Evolutionary conservation across 345 rosid species (phyloP).

Genomic region (Balakata baccata): DNA sequence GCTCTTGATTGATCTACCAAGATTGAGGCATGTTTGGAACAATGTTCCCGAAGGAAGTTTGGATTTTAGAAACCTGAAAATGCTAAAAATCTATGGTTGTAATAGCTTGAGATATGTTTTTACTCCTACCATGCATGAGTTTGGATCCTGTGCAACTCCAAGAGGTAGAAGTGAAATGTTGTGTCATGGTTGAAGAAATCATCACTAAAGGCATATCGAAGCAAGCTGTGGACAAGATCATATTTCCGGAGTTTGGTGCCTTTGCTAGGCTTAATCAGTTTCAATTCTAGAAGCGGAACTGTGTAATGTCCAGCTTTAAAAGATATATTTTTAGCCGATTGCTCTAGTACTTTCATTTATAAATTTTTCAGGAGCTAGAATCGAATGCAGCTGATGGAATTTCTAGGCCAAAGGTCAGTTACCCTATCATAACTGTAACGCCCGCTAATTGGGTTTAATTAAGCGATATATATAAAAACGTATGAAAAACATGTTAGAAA

Average conservation of each 20-base stretch:
- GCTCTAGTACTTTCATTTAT: not conserved
- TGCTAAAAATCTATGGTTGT: not conserved
- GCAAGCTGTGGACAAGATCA: not conserved
- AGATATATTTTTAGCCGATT: not conserved
- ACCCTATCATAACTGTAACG: not conserved
- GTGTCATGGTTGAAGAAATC: constrained; percentile 3
- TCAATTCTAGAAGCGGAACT: not conserved
- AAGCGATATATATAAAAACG: too few relatives aligned
- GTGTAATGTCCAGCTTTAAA: constrained; percentile 1
- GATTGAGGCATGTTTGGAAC: constrained; percentile 2
- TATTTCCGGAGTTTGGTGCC: constrained; percentile 7
- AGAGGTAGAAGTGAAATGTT: constrained; percentile 11
- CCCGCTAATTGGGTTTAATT: too few relatives aligned
- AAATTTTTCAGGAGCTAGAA: not conserved
- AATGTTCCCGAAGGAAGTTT: not conserved
- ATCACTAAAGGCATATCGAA: not conserved
- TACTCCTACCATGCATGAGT: not conserved
- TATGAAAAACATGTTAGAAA: too few relatives aligned
- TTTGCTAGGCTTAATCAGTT: not conserved
- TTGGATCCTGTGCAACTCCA: constrained; percentile 2
- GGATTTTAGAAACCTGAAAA: not conserved
- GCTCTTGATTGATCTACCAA: constrained; percentile 9
- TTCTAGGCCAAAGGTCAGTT: constrained; percentile 1
- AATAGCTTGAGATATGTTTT: constrained; percentile 1
- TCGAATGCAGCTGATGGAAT: not conserved